Evolutionary conservation across 2,329 filamentous ascomycete genomes (phyloP).

Genomic region (Cryphonectria carpinicola): DNA sequence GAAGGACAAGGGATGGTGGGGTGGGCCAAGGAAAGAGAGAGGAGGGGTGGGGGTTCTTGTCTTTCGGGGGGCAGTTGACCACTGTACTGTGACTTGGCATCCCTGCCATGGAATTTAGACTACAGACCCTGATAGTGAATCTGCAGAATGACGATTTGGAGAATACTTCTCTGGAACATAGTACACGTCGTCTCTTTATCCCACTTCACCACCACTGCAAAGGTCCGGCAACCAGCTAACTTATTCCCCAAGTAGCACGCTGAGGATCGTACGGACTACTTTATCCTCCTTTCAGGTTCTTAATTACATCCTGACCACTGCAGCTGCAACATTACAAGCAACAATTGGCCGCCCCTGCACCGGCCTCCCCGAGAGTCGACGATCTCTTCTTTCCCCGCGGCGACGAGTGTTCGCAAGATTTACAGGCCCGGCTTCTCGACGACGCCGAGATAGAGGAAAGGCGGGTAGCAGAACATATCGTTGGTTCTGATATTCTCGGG

Average conservation of each 20-base stretch:
- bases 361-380: neutral
- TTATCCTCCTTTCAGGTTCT: neutral
- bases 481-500: neutral
- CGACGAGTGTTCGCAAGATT: neutral
- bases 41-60: too few species aligned
- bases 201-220: neutral
- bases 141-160: constrained; percentile 3
- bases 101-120: neutral
- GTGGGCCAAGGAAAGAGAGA: neutral
- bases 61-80: neutral
- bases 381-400: neutral
- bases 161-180: neutral
- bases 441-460: neutral
- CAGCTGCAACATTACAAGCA: neutral
- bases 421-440: neutral
- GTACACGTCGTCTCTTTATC: neutral
- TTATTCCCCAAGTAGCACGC: neutral
- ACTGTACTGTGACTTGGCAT: neutral
- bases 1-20: neutral
- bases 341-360: neutral
- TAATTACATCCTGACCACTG: neutral
- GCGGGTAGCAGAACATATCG: neutral
- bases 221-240: neutral
- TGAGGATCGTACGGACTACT: neutral
- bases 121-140: neutral